These are phyloP conservation scores for Geoglossum cookeanum DNA, from an alignment of 2,329 filamentous ascomycete species.

Conservation along the genomic window DNA sequence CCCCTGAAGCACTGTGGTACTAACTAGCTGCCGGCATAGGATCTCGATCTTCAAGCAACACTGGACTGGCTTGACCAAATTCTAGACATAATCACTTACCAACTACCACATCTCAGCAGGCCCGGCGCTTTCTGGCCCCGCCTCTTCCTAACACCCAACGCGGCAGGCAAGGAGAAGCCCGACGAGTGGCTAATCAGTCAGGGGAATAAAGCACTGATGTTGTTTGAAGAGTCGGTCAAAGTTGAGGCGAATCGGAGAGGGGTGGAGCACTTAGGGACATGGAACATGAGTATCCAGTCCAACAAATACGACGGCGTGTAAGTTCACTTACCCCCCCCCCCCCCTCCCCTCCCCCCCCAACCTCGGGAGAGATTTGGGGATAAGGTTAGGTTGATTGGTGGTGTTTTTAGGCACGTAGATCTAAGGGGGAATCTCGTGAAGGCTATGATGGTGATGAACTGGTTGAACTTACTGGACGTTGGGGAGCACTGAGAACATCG, in stretches of 20 bases:
- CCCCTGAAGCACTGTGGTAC: not conserved
- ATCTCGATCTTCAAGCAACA: conserved; percentile 24
- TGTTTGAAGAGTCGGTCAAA: conserved; percentile 25
- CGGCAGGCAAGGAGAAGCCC: conserved; percentile 26
- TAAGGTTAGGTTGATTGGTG: not conserved
- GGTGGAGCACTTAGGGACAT: conserved; percentile 29
- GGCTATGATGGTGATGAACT: conserved; percentile 31
- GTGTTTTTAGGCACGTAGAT: conserved; percentile 20
- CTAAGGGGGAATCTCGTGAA: conserved; percentile 29
- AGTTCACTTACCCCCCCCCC: not conserved
- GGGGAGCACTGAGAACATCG: not conserved
- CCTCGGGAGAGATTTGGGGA: not conserved
- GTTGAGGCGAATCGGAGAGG: conserved; percentile 19
- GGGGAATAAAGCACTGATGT: conserved; percentile 28
- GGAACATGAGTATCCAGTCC: conserved; percentile 32
- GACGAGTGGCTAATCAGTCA: conserved; percentile 28
- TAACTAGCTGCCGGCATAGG: not conserved
- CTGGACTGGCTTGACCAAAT: conserved; percentile 24
- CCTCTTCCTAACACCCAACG: conserved; percentile 27
- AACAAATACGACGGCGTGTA: conserved; percentile 27
- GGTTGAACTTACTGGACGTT: conserved; percentile 20
- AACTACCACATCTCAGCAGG: conserved; percentile 3
- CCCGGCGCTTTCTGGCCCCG: conserved; percentile 11
- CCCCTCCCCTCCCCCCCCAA: too few relatives aligned
- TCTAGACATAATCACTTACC: conserved; percentile 14